Percentiles rank a stretch among this genome's conserved stretches.
Evolutionary conservation across 371 early-diverging fungal species (phyloP).

Genomic region (Mycotypha africana): DNA sequence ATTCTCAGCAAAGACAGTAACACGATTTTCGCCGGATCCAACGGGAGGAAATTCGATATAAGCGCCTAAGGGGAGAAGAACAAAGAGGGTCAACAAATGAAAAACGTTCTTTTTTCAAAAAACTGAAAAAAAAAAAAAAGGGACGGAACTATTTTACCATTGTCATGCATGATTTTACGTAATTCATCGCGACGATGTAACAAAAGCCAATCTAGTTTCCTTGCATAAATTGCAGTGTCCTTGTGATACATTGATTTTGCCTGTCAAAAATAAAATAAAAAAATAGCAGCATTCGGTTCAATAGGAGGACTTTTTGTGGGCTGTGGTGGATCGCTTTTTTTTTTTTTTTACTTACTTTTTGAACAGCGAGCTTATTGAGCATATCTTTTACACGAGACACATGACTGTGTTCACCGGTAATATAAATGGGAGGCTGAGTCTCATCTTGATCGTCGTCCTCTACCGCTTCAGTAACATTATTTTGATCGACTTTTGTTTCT

Average conservation of each 20-base stretch:
- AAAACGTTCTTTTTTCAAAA: not conserved
- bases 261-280: conserved; percentile 13
- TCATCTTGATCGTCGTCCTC: conserved; percentile 14
- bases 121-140: not conserved
- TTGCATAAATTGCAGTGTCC: conserved; percentile 40
- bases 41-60: conserved; percentile 59
- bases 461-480: not conserved
- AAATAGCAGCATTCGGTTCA: not conserved
- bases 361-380: conserved; percentile 35
- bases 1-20: conserved; percentile 64
- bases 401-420: conserved; percentile 34
- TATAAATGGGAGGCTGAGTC: conserved; percentile 22
- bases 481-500: no score
- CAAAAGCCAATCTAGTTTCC: conserved; percentile 78
- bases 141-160: conserved; percentile 38
- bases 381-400: conserved; percentile 41
- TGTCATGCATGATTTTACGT: conserved; percentile 68
- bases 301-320: no score
- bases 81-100: no score
- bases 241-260: conserved; percentile 41
- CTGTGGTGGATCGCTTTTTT: no score
- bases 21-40: conserved; percentile 48
- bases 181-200: conserved; percentile 56
- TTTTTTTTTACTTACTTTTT: conserved; percentile 33
- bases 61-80: conserved; percentile 26